Conservation (phyloP, 371 early-diverging fungal species). For the Apophysomyces trapeziformis region DNA sequence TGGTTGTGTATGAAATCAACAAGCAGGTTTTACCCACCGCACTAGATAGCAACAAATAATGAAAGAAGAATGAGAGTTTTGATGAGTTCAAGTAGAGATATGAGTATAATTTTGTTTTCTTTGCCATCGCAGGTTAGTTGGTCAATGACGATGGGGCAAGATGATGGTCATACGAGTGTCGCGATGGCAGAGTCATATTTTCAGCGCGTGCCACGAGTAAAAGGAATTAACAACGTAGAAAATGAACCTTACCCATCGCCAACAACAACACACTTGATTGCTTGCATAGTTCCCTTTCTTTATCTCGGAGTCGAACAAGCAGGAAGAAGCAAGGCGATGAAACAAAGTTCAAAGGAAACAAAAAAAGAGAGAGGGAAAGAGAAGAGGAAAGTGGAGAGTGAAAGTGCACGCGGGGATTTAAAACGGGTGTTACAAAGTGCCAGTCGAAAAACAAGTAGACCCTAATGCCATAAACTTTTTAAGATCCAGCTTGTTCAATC, state of each 20-base stretch:
- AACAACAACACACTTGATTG: conserved; percentile 98
- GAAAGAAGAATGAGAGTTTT: background rate
- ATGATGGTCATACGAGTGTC: conserved; percentile 10
- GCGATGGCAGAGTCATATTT: conserved; percentile 1
- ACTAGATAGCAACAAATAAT: conserved; percentile 33
- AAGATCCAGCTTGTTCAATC: no score
- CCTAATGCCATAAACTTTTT: no score
- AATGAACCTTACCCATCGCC: conserved; percentile 85
- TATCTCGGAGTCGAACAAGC: conserved; percentile 6
- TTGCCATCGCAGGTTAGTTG: background rate
- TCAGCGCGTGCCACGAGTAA: conserved; percentile 3
- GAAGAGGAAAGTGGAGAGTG: background rate
- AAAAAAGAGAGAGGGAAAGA: conserved; percentile 12
- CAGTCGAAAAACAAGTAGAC: no score
- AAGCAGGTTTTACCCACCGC: conserved; percentile 85
- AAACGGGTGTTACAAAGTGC: no score
- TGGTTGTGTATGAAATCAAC: conserved; percentile 77
- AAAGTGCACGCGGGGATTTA: background rate
- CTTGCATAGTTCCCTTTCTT: conserved; percentile 76
- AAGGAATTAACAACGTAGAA: background rate
- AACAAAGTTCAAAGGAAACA: conserved; percentile 17
- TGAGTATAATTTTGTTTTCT: background rate
- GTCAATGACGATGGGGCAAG: background rate
- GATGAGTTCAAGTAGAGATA: background rate
- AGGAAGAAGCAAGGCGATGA: conserved; percentile 9